Conservation (phyloP, 495 filamentous ascomycete genomes). For the Lophiostoma macrostomum region DNA sequence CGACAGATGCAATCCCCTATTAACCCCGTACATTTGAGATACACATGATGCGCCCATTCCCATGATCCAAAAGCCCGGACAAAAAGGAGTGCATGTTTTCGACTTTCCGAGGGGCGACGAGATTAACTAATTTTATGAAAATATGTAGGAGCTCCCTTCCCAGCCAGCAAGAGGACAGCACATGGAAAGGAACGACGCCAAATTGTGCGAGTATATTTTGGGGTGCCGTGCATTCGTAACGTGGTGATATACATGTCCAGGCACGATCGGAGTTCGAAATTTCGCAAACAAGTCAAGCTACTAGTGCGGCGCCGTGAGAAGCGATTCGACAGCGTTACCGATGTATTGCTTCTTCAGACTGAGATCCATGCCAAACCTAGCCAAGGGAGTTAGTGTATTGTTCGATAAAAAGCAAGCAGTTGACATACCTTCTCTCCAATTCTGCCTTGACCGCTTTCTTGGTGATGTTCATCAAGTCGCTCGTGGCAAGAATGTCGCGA, state of each 20-base stretch:
- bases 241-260: background rate
- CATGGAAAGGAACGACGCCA: background rate
- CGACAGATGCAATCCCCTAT: no score
- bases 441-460: slow-evolving; percentile 98
- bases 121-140: background rate
- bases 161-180: background rate
- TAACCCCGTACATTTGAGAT: no score
- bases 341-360: slow-evolving; percentile 30
- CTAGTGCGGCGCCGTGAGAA: slow-evolving; percentile 18
- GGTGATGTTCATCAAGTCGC: slow-evolving; percentile 94
- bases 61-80: background rate
- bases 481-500: slow-evolving; percentile 81
- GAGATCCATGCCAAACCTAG: slow-evolving; percentile 32
- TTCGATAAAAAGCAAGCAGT: background rate
- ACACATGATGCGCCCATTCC: no score
- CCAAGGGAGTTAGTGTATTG: slow-evolving; percentile 3
- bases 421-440: slow-evolving; percentile 71
- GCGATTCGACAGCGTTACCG: slow-evolving; percentile 30
- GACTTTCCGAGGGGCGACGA: no score
- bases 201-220: background rate
- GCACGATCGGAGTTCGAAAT: background rate
- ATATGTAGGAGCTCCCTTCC: background rate
- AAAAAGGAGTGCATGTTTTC: background rate
- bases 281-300: background rate
- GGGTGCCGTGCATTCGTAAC: slow-evolving; percentile 3